Percentiles rank a stretch among this genome's conserved stretches.
phyloP scores from a whole-genome alignment of 768 basidiomycete genomes.

The Suillus plorans region DNA sequence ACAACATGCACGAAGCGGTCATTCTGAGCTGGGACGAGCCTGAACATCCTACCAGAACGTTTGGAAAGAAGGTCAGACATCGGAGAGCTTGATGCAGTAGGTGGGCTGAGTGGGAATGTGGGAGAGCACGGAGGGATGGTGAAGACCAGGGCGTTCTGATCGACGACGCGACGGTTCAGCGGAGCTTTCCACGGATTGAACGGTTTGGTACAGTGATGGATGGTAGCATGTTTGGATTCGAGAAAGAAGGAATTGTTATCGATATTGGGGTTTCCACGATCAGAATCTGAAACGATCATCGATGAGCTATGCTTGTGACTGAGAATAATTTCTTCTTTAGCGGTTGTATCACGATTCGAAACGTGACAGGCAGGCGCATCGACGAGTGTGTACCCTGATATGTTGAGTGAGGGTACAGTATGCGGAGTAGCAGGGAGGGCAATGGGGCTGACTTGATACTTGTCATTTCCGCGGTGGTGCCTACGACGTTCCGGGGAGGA shows the following conservation, averaged over 20 bases:
- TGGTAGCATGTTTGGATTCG: neutral
- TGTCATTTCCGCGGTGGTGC: neutral
- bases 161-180: neutral
- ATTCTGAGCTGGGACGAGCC: slow-evolving; percentile 16
- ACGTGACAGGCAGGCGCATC: neutral
- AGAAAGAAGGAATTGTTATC: neutral
- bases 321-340: neutral
- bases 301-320: slow-evolving; percentile 2
- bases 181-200: neutral
- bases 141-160: neutral
- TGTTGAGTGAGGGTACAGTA: neutral
- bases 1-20: slow-evolving; percentile 18
- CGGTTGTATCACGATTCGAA: neutral
- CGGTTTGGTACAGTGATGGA: neutral
- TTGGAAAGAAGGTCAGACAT: slow-evolving; percentile 14
- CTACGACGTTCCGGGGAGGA: neutral
- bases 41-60: slow-evolving; percentile 18
- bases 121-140: slow-evolving; percentile 9
- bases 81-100: slow-evolving; percentile 7
- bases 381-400: neutral
- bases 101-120: slow-evolving; percentile 18
- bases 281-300: slow-evolving; percentile 10
- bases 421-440: neutral
- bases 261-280: neutral
- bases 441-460: neutral